A percentile compares a stretch with the other conserved stretches of the same genome.
These are phyloP conservation scores for Hydrangea macrophylla DNA, from an alignment of 148 eudicot genomes.

Conservation along the genomic window DNA sequence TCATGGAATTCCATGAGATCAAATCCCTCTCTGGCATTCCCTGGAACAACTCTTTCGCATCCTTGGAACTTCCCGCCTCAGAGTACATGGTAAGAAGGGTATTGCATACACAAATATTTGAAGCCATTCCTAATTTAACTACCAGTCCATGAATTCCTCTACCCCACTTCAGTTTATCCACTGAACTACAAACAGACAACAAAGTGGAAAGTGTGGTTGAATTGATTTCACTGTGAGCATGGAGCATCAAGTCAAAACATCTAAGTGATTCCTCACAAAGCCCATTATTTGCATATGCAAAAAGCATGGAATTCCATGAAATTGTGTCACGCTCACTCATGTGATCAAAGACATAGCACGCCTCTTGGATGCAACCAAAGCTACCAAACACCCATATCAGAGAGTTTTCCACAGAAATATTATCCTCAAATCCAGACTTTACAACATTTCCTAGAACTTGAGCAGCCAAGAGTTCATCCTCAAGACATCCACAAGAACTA, in stretches of 20 bases:
- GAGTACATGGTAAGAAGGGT: conserved; percentile 71
- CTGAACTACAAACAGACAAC: conserved; percentile 44
- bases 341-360: conserved; percentile 46
- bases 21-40: conserved; percentile 56
- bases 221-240: conserved; percentile 42
- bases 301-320: conserved; percentile 77
- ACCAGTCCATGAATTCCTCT: conserved; percentile 65
- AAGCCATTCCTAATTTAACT: conserved; percentile 49
- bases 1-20: conserved; percentile 76
- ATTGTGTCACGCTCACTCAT: conserved; percentile 67
- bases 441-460: conserved; percentile 63
- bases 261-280: conserved; percentile 41
- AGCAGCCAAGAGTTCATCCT: conserved; percentile 48
- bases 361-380: conserved; percentile 37
- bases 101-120: conserved; percentile 51
- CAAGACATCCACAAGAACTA: conserved; percentile 60
- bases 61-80: conserved; percentile 41
- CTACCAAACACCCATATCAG: conserved; percentile 65
- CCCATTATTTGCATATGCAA: conserved; percentile 51
- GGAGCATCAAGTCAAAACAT: conserved; percentile 57
- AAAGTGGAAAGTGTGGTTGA: conserved; percentile 54
- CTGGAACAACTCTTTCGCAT: conserved; percentile 42
- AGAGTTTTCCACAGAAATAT: conserved; percentile 65
- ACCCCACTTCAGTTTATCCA: conserved; percentile 47
- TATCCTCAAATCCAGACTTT: conserved; percentile 49